These are phyloP conservation scores for Leptosphaerulina australis DNA, from an alignment of 2,329 filamentous ascomycete genomes.

Conservation along the genomic window DNA sequence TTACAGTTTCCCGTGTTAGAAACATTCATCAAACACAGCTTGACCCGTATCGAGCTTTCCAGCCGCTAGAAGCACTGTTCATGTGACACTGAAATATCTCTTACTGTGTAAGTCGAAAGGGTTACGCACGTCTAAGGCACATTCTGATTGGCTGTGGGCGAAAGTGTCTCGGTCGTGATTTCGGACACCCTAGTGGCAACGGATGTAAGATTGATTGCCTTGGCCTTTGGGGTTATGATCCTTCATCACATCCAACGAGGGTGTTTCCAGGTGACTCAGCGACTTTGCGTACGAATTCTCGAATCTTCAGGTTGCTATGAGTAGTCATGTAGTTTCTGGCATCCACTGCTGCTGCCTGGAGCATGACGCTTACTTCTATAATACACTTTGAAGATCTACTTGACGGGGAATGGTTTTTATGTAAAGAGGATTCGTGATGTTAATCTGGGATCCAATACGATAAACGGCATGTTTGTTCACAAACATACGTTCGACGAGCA, in stretches of 20 bases:
- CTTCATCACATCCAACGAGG: not conserved
- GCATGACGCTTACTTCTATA: not conserved
- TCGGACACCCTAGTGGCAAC: not conserved
- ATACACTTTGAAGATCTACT: no score
- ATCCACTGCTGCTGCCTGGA: constrained; percentile 1
- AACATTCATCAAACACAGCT: not conserved
- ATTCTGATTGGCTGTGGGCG: not conserved
- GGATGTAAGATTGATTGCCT: not conserved
- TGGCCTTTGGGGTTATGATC: not conserved
- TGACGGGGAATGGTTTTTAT: no score
- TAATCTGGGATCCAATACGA: no score
- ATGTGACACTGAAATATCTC: no score
- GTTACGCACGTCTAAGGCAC: not conserved
- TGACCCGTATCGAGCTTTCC: not conserved
- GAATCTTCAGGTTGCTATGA: not conserved
- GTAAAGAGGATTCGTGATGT: no score
- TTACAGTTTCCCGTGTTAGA: not conserved
- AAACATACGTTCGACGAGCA: no score
- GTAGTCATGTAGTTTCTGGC: not conserved
- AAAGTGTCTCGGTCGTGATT: not conserved
- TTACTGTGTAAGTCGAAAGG: no score
- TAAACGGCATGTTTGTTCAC: no score
- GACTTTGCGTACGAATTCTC: not conserved
- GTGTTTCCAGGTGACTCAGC: not conserved
- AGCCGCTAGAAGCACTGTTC: no score